Base-by-base conservation (phyloP, 2,329 filamentous ascomycete species). In the Endoconidiophora polonica region DNA sequence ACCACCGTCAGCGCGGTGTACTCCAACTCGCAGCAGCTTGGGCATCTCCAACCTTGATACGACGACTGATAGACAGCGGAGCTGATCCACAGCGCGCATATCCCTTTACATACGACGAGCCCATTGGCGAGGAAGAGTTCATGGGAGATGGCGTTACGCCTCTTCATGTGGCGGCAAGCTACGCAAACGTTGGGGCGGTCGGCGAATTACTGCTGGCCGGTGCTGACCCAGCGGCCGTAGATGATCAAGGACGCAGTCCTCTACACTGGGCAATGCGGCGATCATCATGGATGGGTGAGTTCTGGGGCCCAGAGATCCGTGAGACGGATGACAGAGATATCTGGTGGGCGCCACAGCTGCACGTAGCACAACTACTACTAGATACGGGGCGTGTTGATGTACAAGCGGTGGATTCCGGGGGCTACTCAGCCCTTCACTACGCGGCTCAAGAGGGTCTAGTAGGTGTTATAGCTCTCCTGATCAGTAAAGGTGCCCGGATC, bases 261-360 rank as follows among this genome's bases (percentile, higher is more conserved):
- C 20, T 48, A n/a, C 46, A 48, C 39, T 48, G 46, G 46, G 46
- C 46, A 16, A 48, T 48, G 46, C 38, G 46, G n/a, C 22, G 24
- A 18, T 48, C 46, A 33, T 33, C 46, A 9, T 48, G 46, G 46
- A 48, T 48, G 46, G 46, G 46, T 4, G 46, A 48, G 16, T 20
- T 40, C 12, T 48, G 46, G 46, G 46, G 46, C 23, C 38, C 46
- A 12, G 39, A 41, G n/a, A 29, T 36, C 12, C 24, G 24, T 24
- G 24, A 46, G 36, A 12, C 14, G 24, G 24, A 16, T 24, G 24
- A 46, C 24, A 22, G 26, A 29, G 3, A 38, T 12, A 40, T 20
- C 12, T 48, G 46, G 46, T 48, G 39, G 38, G 33, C 39, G 22
- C 46, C 46, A 14, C 46, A 48, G 37, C 38, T 48, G 12, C 20